Conservation (phyloP, 371 early-diverging fungal genomes). For the Rhizopus microsporus region DNA sequence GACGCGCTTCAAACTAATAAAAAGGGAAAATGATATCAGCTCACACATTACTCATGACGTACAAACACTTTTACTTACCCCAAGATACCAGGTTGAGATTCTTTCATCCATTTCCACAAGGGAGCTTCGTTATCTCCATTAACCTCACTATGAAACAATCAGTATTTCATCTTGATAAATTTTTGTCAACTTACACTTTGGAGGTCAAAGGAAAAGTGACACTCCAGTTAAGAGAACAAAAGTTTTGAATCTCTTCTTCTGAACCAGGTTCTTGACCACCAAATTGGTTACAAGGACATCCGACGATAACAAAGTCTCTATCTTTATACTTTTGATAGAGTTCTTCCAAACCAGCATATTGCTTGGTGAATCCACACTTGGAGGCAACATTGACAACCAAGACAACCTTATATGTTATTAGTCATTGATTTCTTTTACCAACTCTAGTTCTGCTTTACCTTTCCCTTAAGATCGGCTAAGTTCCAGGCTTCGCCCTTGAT, state of each 20-base stretch:
- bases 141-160: constrained; percentile 54
- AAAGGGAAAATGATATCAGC: not conserved
- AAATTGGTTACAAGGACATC: constrained; percentile 91
- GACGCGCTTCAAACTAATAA: constrained; percentile 52
- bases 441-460: constrained; percentile 19
- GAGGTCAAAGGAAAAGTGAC: constrained; percentile 85
- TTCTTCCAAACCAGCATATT: constrained; percentile 79
- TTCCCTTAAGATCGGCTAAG: constrained; percentile 29
- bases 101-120: constrained; percentile 71
- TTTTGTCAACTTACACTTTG: constrained; percentile 55
- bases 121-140: constrained; percentile 72
- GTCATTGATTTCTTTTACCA: not conserved
- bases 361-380: constrained; percentile 91
- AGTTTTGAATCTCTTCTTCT: constrained; percentile 62
- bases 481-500: constrained; percentile 31
- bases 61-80: constrained; percentile 25
- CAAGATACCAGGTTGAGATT: constrained; percentile 54
- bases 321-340: constrained; percentile 78
- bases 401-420: constrained; percentile 55
- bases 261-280: constrained; percentile 68
- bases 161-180: not conserved
- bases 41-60: not conserved
- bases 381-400: constrained; percentile 93
- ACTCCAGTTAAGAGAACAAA: constrained; percentile 70
- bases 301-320: constrained; percentile 66